Evolutionary conservation across 208 protist genomes (phyloP).

Genomic region (Wallacemonas rigidus): DNA sequence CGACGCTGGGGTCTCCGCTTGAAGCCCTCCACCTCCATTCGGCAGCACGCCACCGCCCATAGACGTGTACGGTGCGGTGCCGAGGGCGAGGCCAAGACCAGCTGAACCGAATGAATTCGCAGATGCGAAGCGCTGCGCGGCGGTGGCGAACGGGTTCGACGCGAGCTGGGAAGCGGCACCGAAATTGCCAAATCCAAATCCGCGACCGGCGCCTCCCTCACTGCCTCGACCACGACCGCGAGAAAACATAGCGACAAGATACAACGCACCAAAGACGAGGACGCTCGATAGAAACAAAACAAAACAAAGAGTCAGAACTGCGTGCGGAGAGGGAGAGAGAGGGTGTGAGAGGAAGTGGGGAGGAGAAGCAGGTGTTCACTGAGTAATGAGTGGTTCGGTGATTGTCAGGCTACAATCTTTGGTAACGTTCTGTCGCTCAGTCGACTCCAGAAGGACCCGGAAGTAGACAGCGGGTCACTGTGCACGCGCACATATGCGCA

Average conservation of each 20-base stretch:
- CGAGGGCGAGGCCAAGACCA: not conserved
- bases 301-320: not conserved
- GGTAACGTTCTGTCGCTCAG: no score
- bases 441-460: no score
- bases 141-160: not conserved
- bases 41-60: not conserved
- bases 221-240: slow-evolving; percentile 1
- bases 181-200: not conserved
- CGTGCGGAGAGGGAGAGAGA: not conserved
- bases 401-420: no score
- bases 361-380: no score
- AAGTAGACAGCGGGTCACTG: no score
- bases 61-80: not conserved
- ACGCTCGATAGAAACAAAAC: not conserved
- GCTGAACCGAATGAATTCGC: not conserved
- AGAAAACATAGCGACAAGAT: not conserved
- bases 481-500: no score
- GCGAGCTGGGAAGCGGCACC: not conserved
- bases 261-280: no score
- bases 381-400: no score
- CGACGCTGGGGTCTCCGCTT: not conserved
- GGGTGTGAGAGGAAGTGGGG: no score
- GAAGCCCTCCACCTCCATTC: no score
- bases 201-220: not conserved
- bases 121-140: not conserved